Conservation (phyloP, 2,329 filamentous ascomycete genomes). For the Fusarium hostae region DNA sequence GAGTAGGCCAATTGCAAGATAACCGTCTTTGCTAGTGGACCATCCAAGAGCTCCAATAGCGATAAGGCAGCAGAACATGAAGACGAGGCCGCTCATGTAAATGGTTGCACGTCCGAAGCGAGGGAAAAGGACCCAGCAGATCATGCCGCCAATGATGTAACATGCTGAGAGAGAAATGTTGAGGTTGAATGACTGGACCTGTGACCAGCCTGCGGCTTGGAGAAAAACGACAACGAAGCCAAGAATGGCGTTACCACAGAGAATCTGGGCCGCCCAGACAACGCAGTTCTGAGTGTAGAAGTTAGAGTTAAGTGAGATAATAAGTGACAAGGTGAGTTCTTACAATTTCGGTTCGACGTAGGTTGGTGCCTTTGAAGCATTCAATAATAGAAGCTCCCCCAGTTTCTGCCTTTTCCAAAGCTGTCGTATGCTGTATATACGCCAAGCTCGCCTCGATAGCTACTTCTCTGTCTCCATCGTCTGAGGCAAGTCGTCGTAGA, state of each 20-base stretch:
- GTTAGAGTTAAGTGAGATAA: neutral
- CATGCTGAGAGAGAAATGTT: constrained; percentile 54
- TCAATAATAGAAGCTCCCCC: constrained; percentile 49
- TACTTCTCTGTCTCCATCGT: neutral
- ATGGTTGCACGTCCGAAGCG: constrained; percentile 54
- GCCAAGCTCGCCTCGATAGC: neutral
- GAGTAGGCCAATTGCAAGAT: constrained; percentile 37
- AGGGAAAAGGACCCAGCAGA: constrained; percentile 55
- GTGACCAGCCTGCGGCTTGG: constrained; percentile 51
- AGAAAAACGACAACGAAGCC: constrained; percentile 53
- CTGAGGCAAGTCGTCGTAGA: neutral
- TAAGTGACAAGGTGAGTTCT: neutral
- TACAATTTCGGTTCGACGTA: constrained; percentile 53
- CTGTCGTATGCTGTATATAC: neutral
- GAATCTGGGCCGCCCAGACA: constrained; percentile 53
- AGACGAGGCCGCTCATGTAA: constrained; percentile 52
- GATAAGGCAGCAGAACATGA: constrained; percentile 53
- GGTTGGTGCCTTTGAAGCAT: constrained; percentile 57
- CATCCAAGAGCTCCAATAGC: constrained; percentile 27
- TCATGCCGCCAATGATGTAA: constrained; percentile 53
- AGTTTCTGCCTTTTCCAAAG: constrained; percentile 51
- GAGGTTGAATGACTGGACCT: constrained; percentile 52
- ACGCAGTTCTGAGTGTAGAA: constrained; percentile 45
- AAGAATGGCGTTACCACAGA: constrained; percentile 51
- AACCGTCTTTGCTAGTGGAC: neutral